phyloP scores from a whole-genome alignment of 2,329 filamentous ascomycete genomes.

The Cercospora sp. region DNA sequence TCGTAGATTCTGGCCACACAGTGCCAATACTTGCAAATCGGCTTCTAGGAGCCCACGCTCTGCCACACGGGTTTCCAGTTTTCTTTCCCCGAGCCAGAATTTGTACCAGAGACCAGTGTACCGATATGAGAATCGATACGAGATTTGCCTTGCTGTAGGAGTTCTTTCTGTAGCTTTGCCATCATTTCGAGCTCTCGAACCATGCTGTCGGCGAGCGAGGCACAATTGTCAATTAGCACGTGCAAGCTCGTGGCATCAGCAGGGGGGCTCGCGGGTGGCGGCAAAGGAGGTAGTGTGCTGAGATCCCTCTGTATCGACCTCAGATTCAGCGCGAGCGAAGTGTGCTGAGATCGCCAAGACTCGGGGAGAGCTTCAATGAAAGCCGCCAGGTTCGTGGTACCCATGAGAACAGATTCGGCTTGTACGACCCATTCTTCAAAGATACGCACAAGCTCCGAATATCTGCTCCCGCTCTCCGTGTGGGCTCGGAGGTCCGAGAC shows the following conservation, averaged over 20 bases:
- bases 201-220: conserved; percentile 58
- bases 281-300: conserved; percentile 45
- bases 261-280: conserved; percentile 21
- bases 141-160: conserved; percentile 56
- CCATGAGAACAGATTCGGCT: conserved; percentile 26
- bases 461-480: conserved; percentile 57
- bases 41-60: conserved; percentile 12
- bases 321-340: conserved; percentile 55
- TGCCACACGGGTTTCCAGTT: conserved; percentile 36
- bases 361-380: conserved; percentile 59
- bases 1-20: background rate
- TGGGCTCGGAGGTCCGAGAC: conserved; percentile 60
- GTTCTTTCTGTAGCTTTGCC: conserved; percentile 61
- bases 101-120: conserved; percentile 17
- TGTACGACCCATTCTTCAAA: conserved; percentile 61
- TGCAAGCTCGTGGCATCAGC: conserved; percentile 44
- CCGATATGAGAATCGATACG: conserved; percentile 53
- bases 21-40: background rate
- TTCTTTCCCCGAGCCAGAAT: conserved; percentile 18
- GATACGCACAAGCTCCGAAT: conserved; percentile 54
- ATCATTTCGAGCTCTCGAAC: conserved; percentile 62
- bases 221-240: conserved; percentile 52
- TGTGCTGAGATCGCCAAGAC: conserved; percentile 61
- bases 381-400: conserved; percentile 40
- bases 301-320: conserved; percentile 56